Evolutionary conservation across 2,329 filamentous ascomycete genomes (phyloP).

Genomic region (Elsinoe necatrix): DNA sequence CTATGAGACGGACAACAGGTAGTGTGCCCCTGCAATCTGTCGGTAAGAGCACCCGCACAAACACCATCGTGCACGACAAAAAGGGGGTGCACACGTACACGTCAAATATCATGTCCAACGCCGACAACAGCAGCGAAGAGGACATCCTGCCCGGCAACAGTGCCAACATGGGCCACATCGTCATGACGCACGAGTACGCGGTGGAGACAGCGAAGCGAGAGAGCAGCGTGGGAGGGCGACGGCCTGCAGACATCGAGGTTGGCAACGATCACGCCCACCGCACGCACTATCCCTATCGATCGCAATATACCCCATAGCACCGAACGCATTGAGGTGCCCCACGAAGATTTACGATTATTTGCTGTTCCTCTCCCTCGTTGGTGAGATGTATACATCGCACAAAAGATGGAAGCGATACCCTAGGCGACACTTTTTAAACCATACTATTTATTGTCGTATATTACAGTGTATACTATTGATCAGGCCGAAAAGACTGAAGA

Average conservation of each 20-base stretch:
- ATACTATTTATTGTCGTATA: background rate
- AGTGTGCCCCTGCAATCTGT: constrained; percentile 2
- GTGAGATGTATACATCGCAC: background rate
- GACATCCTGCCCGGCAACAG: constrained; percentile 4
- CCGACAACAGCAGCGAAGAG: constrained; percentile 9
- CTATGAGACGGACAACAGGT: background rate
- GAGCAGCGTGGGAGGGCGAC: background rate
- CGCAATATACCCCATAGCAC: constrained; percentile 5
- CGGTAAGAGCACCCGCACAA: background rate
- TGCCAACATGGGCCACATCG: constrained; percentile 9
- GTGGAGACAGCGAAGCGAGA: constrained; percentile 4
- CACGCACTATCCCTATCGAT: constrained; percentile 6
- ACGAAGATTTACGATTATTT: background rate
- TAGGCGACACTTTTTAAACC: background rate
- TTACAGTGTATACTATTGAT: constrained; percentile 1
- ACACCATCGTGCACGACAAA: background rate
- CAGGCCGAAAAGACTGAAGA: background rate
- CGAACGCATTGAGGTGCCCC: background rate
- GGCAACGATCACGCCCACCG: constrained; percentile 1
- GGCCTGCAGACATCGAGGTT: background rate
- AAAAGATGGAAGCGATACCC: background rate
- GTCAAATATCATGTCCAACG: constrained; percentile 8
- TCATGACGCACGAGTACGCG: constrained; percentile 12
- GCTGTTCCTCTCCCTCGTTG: background rate
- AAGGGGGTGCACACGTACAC: constrained; percentile 7